Percentiles rank a stretch among this genome's conserved stretches.
These are phyloP conservation scores for Phoma sp. DNA, from an alignment of 2,329 filamentous ascomycete species.

Conservation along the genomic window DNA sequence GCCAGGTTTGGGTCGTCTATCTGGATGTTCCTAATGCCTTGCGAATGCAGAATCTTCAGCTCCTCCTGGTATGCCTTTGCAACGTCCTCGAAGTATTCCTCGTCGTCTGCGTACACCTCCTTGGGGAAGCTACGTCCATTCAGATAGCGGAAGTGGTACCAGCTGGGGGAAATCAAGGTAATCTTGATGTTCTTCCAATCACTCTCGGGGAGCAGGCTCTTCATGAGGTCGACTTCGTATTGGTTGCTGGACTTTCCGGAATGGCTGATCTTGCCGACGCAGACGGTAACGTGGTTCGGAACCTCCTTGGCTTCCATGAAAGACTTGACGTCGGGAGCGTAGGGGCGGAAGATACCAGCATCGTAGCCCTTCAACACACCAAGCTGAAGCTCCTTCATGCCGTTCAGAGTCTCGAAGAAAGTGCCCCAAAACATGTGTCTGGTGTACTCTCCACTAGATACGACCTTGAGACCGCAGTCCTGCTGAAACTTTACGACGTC, in stretches of 20 bases:
- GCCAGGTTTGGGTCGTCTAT: constrained; percentile 58
- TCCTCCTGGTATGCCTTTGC: constrained; percentile 56
- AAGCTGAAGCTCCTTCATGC: constrained; percentile 59
- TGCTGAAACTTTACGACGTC: constrained; percentile 70
- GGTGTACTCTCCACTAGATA: constrained; percentile 73
- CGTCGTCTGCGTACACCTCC: constrained; percentile 54
- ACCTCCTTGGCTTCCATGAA: constrained; percentile 64
- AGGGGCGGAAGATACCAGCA: constrained; percentile 62
- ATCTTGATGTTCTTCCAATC: constrained; percentile 71
- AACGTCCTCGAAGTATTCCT: constrained; percentile 57
- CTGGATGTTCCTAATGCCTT: constrained; percentile 56
- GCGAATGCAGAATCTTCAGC: constrained; percentile 54
- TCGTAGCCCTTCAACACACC: constrained; percentile 53
- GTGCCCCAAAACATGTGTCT: constrained; percentile 63
- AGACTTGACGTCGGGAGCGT: constrained; percentile 67
- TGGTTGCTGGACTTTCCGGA: constrained; percentile 62
- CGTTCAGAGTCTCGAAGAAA: constrained; percentile 62
- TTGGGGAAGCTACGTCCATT: constrained; percentile 56
- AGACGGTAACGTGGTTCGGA: constrained; percentile 63
- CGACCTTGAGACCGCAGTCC: constrained; percentile 65
- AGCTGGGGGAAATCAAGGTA: constrained; percentile 70
- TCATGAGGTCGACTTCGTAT: constrained; percentile 66
- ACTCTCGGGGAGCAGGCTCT: constrained; percentile 64
- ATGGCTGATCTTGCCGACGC: constrained; percentile 64
- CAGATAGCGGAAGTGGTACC: constrained; percentile 72